A percentile compares a stretch with the other conserved stretches of the same genome.
phyloP scores from a whole-genome alignment of 768 basidiomycete genomes.

The Imleria badia region DNA sequence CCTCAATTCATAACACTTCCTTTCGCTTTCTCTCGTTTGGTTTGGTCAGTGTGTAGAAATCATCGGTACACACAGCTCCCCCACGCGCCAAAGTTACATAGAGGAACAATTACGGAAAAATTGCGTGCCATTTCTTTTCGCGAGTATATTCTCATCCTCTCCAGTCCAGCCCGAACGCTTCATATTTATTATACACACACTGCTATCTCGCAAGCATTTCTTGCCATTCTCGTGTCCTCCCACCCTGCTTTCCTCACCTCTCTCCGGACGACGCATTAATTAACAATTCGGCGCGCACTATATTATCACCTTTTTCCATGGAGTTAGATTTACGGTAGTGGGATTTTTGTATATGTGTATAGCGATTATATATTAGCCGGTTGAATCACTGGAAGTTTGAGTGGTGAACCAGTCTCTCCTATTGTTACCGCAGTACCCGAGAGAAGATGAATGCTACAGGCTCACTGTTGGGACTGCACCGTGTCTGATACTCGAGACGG shows the following conservation, averaged over 20 bases:
- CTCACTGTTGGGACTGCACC: no score
- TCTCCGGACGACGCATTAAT: neutral
- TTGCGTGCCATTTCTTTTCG: neutral
- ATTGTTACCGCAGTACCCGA: no score
- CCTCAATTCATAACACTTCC: conserved; percentile 36
- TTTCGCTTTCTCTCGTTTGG: neutral
- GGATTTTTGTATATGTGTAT: neutral
- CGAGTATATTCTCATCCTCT: no score
- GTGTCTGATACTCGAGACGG: no score
- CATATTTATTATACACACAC: neutral
- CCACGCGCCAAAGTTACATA: neutral
- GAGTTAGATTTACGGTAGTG: neutral
- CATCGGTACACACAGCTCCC: neutral
- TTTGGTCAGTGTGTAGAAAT: no score
- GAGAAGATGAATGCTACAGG: no score
- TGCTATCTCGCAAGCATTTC: neutral
- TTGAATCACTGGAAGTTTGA: no score
- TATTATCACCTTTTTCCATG: neutral
- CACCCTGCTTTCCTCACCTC: neutral
- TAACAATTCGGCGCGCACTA: neutral
- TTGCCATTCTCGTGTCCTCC: no score
- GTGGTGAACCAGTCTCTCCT: no score
- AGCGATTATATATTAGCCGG: neutral
- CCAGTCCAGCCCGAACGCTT: neutral
- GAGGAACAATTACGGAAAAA: neutral